Percentiles rank a stretch among this genome's conserved stretches.
These are phyloP conservation scores for Syzygium malaccense DNA, from an alignment of 441 rosid genomes.

Conservation along the genomic window DNA sequence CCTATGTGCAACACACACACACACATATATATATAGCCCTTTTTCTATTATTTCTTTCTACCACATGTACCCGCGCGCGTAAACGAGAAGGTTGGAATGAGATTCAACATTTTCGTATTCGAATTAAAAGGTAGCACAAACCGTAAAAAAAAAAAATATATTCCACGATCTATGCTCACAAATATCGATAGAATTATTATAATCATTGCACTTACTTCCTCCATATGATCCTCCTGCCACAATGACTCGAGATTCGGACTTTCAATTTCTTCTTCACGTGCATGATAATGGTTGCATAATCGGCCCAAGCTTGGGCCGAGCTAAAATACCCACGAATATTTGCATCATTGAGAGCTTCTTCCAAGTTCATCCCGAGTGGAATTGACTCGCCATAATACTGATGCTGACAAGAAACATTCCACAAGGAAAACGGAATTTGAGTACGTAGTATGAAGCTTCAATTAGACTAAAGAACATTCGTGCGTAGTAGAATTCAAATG, in stretches of 20 bases:
- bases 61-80: neutral
- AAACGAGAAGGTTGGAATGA: neutral
- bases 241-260: slow-evolving; percentile 18
- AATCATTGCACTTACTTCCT: slow-evolving; percentile 20
- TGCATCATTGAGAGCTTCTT: slow-evolving; percentile 17
- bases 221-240: slow-evolving; percentile 35
- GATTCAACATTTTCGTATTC: neutral
- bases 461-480: neutral
- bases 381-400: slow-evolving; percentile 31
- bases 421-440: neutral
- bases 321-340: slow-evolving; percentile 27
- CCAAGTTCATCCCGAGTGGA: slow-evolving; percentile 23
- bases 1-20: neutral
- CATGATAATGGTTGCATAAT: slow-evolving; percentile 19
- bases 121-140: neutral
- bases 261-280: slow-evolving; percentile 15
- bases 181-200: neutral
- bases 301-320: slow-evolving; percentile 34
- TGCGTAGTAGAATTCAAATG: neutral
- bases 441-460: neutral
- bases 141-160: neutral
- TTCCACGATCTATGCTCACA: neutral
- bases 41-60: neutral
- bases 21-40: neutral
- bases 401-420: slow-evolving; percentile 12